These are phyloP conservation scores for Pythium periplocum DNA, from an alignment of 352 stramenopile genomes.

Conservation along the genomic window DNA sequence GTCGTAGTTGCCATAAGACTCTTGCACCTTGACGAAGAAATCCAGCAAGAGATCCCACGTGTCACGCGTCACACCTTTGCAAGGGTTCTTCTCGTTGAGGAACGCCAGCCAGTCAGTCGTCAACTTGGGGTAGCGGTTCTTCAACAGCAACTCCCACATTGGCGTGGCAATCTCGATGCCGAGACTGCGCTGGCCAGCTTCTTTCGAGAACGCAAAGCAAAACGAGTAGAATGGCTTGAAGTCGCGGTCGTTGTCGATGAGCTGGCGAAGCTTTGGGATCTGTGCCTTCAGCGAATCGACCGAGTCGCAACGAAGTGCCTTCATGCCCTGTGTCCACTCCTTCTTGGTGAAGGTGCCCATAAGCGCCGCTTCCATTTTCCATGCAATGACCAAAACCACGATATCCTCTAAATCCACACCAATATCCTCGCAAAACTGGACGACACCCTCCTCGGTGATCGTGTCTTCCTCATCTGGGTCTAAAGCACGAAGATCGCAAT, in stretches of 20 bases:
- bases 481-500: slow-evolving; percentile 1
- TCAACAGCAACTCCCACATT: slow-evolving; percentile 84
- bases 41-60: slow-evolving; percentile 84
- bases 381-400: slow-evolving; percentile 79
- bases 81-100: slow-evolving; percentile 64
- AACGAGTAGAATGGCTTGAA: slow-evolving; percentile 88
- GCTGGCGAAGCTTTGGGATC: slow-evolving; percentile 46
- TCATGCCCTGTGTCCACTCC: slow-evolving; percentile 80
- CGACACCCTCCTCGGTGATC: slow-evolving; percentile 40
- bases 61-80: slow-evolving; percentile 80
- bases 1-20: slow-evolving; percentile 82
- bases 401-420: slow-evolving; percentile 40
- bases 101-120: slow-evolving; percentile 74
- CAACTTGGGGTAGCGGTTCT: slow-evolving; percentile 56
- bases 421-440: slow-evolving; percentile 43
- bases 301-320: slow-evolving; percentile 70
- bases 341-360: slow-evolving; percentile 85
- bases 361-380: slow-evolving; percentile 82
- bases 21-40: slow-evolving; percentile 79
- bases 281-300: slow-evolving; percentile 48
- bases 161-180: slow-evolving; percentile 78
- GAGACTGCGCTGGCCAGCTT: slow-evolving; percentile 84
- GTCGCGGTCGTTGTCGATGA: slow-evolving; percentile 39
- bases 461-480: slow-evolving; percentile 31
- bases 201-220: slow-evolving; percentile 86